phyloP scores from a whole-genome alignment of 257 asterid genomes.

The Eucommia ulmoides region DNA sequence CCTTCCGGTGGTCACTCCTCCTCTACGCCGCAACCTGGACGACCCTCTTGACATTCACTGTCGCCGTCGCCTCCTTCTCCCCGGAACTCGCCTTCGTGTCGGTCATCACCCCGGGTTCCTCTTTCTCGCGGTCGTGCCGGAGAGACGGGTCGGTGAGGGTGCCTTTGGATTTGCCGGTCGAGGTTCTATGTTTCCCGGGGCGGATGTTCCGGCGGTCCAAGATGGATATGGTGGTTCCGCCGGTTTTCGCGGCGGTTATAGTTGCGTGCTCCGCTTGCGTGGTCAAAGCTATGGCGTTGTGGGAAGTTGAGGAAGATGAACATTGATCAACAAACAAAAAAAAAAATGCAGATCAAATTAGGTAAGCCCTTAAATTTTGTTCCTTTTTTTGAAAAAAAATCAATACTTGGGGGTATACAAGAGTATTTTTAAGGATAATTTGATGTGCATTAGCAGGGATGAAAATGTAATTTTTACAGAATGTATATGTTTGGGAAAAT shows the following conservation, averaged over 20 bases:
- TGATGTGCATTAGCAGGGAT: no score
- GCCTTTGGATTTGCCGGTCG: conserved; percentile 68
- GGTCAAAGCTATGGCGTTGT: conserved; percentile 59
- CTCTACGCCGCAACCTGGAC: conserved; percentile 76
- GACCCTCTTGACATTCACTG: conserved; percentile 42
- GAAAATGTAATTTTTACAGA: no score
- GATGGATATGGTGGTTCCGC: conserved; percentile 62
- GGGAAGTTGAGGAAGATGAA: conserved; percentile 58
- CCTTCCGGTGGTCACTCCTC: conserved; percentile 41
- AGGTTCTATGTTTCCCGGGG: conserved; percentile 45
- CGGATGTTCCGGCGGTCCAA: conserved; percentile 41
- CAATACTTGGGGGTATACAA: no score
- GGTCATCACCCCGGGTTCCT: not conserved
- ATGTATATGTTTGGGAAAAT: no score
- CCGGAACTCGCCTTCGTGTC: not conserved
- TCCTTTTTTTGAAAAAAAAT: no score
- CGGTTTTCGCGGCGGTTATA: conserved; percentile 61
- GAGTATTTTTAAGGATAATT: no score
- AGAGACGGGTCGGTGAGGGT: conserved; percentile 30
- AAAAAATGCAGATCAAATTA: no score
- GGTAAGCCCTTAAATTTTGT: no score
- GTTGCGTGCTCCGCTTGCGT: conserved; percentile 59
- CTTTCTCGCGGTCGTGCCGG: conserved; percentile 30
- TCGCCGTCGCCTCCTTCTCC: conserved; percentile 29
- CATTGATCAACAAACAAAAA: not conserved